These are phyloP conservation scores for Selaginella tamariscina DNA, from an alignment of 75 land plant genomes.

Conservation along the genomic window DNA sequence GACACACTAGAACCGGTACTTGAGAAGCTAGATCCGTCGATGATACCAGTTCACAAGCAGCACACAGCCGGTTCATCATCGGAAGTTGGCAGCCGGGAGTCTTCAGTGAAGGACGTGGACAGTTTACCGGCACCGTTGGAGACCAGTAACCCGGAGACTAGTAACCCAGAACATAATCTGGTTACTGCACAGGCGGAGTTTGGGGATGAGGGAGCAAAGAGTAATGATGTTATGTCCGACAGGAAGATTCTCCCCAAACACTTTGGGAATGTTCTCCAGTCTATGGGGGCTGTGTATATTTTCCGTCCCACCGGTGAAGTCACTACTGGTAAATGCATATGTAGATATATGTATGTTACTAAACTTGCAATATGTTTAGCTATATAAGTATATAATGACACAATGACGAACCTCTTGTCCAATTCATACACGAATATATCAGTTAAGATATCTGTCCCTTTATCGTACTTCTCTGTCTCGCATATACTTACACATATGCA, in stretches of 20 bases:
- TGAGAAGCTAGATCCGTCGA: neutral
- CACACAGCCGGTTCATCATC: neutral
- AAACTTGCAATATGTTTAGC: too few relatives aligned
- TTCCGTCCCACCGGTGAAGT: constrained; percentile 43
- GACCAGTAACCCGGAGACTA: too few relatives aligned
- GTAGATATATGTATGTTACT: too few relatives aligned
- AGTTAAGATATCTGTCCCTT: too few relatives aligned
- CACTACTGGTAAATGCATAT: constrained; percentile 29
- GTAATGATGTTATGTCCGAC: neutral
- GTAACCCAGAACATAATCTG: neutral
- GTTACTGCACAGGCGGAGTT: neutral
- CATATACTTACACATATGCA: too few relatives aligned
- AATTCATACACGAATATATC: too few relatives aligned
- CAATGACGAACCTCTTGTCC: too few relatives aligned
- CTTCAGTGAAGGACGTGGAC: neutral
- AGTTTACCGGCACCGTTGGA: neutral
- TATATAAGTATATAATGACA: too few relatives aligned
- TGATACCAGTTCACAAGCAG: neutral
- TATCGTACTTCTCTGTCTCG: too few relatives aligned
- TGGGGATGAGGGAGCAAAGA: neutral
- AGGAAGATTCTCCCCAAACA: constrained; percentile 20
- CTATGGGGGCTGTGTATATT: constrained; percentile 74
- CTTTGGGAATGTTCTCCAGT: constrained; percentile 63
- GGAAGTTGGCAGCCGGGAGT: neutral
- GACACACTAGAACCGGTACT: neutral